Evolutionary conservation across 495 filamentous ascomycete species (phyloP), one percentile per base, ranked within the genome.

Genomic region (Aspergillus indologenus): DNA sequence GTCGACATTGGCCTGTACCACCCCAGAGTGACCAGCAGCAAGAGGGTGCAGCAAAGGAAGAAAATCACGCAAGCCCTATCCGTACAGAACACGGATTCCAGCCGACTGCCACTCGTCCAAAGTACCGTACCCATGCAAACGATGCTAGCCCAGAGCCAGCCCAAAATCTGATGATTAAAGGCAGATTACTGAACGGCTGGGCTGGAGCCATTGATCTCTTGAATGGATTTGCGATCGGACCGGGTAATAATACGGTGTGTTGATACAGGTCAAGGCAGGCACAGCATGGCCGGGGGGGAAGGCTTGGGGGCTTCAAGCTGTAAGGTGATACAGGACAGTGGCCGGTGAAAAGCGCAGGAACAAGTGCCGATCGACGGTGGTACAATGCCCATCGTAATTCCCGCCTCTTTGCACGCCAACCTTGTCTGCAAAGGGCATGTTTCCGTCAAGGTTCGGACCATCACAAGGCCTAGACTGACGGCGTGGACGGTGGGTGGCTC

Each of bases 331-430:
- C 34, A 40, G 34, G 15, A 6, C 15, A 31, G 48, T 26, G 48
- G 54, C 34, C 22, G 45, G 54, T 50, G 22, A 52, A 47, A 29
- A 29, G 50, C 45, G 56, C 61, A 62, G 53, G 54, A 24, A 57
- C 17, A 57, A 57, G 9, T 59, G 61, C 46, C 50, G 53, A 60
- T 63, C 57, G 40, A 44, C 54, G 51, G 54, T 59, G 56, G 40
- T 51, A 57, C 46, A 20, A 42, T 55, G 71, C 68, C 34, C 65
- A 75, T 75, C 68, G 58, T 53, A 73, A 69, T 73, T 62, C 57
- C 57, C 45, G 59, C 45, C 49, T 51, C 49, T 56, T 40, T 34
- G 46, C 50, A 49, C 47, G 21, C 62, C 58, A 62, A 26, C 60
- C 60, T 48, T 45, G 53, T 57, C 40, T 61, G 45, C 50, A 40